Evolutionary conservation across 116 monocot genomes (phyloP), one percentile per base, ranked within the genome.

Genomic region (Trichopus zeylanicus): DNA sequence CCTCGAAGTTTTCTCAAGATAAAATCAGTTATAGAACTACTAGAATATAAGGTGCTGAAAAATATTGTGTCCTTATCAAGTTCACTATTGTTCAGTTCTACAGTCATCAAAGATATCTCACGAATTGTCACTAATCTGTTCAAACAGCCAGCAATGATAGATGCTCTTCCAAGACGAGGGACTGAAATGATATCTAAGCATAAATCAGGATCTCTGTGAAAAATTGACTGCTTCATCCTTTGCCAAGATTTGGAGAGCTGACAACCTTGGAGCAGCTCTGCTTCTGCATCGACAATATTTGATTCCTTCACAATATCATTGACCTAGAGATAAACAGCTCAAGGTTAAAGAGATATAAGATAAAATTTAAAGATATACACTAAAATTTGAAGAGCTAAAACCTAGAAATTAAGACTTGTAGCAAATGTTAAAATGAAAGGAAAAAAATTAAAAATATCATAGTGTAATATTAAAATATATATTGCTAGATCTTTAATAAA

Each of bases 11-110:
- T 88, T 68, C 70, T 78, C 22, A 78, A 51, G 61, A 91, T 57
- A 71, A 25, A 62, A 51, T 88, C 92, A 78, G 73, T 73, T 53
- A 88, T 47, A 51, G 80, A 77, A 24, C 63, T 63, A 28, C 49
- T 68, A 69, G 88, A 88, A 61, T 23, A 49, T 78, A 91, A 61
- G 63, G 69, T 73, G 70, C 73, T 82, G 63, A 85, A 98, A 66
- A 98, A 85, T 56, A 98, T 60, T 46, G 35, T 51, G n/a, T 88
- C 78, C n/a, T 53, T 52, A 48, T 67, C 62, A 74, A 48, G 29
- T 54, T 71, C 74, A 59, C 56, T 42, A 29, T 53, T 53, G 34
- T 69, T 67, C 57, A 64, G 62, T 46, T 57, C 71, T 62, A 71
- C 57, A 54, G 69, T 23, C 26, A 74, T 51, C 42, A 68, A 34